Base-by-base conservation (phyloP, 2,329 filamentous ascomycete genomes). In the Fusarium haematococcum region DNA sequence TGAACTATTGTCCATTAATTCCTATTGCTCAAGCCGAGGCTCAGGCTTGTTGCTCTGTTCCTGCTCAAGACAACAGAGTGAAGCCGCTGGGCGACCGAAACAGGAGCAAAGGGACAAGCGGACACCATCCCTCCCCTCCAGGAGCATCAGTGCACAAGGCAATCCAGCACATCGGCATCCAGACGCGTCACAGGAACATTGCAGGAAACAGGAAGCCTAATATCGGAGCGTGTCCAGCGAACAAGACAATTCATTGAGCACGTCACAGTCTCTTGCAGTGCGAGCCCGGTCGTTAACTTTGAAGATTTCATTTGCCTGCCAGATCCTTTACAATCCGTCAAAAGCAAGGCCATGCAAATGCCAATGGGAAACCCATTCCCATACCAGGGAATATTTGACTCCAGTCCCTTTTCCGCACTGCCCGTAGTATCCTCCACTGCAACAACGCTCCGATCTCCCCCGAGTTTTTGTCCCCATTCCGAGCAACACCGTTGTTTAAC, bases 401-500 rank as follows among this genome's bases (percentile, higher is more conserved):
- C 82, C 81, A 77, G 76, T 80, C 78, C 81, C 79, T 79, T 80
- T 80, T 81, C 73, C 80, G 76, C 79, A 77, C 76, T 78, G 79
- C 78, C 73, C 48, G 43, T 68, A 71, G 66, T 75, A 74, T 76
- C 78, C 72, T 70, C 75, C 68, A 65, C 77, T 67, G 70, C 65
- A 75, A 73, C 67, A 68, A 71, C 67, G 67, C 73, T 74, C 71
- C 70, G 66, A 61, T 32, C 65, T 67, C 67, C 68, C 73, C 71
- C n/a, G 18, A 35, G 68, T 64, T 73, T 69, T 74, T 70, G 74
- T 74, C 77, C 65, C 70, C 7, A 16, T 50, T 65, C 59, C 57
- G 69, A 62, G 48, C 25, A 18, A 13, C 41, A 70, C 71, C 77
- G 77, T 81, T 95, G 77, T 81, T 95, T 96, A 98, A 95, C 95